These are phyloP conservation scores for Pochonia chlamydosporia DNA, from an alignment of 2,329 filamentous ascomycete species.

Conservation along the genomic window DNA sequence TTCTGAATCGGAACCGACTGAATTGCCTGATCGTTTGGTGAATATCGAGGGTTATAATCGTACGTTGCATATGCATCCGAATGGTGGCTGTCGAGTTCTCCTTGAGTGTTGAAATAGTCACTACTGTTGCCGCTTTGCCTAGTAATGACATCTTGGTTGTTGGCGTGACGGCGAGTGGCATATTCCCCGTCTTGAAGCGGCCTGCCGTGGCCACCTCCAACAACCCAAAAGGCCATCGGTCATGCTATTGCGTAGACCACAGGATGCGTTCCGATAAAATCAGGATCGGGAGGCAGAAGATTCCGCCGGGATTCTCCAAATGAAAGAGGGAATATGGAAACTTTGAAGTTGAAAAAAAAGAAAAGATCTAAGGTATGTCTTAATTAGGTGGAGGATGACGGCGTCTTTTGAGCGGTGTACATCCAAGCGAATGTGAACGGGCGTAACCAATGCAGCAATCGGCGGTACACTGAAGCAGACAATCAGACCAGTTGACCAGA, in stretches of 20 bases:
- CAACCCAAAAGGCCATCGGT: slow-evolving; percentile 35
- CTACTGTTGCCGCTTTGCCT: not conserved
- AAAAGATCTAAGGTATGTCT: not conserved
- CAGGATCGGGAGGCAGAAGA: too few species aligned
- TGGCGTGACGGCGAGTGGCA: not conserved
- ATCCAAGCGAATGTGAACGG: not conserved
- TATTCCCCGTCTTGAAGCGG: slow-evolving; percentile 13
- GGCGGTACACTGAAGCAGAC: not conserved
- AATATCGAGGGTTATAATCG: not conserved
- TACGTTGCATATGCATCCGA: not conserved
- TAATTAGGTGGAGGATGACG: not conserved
- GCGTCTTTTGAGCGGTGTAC: slow-evolving; percentile 1
- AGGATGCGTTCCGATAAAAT: too few species aligned
- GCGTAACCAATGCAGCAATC: not conserved
- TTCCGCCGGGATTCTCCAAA: too few species aligned
- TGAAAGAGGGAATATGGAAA: not conserved
- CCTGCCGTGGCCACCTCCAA: slow-evolving; percentile 21
- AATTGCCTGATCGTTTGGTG: not conserved
- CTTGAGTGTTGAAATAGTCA: not conserved
- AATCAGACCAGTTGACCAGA: not conserved
- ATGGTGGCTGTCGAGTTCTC: not conserved
- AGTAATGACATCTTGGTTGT: not conserved
- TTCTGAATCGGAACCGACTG: slow-evolving; percentile 26
- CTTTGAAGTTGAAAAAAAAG: not conserved
- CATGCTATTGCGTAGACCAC: slow-evolving; percentile 20